A percentile compares a stretch with the other conserved stretches of the same genome.
phyloP scores from a whole-genome alignment of 768 basidiomycete genomes.

The Kwoniella sp. region DNA sequence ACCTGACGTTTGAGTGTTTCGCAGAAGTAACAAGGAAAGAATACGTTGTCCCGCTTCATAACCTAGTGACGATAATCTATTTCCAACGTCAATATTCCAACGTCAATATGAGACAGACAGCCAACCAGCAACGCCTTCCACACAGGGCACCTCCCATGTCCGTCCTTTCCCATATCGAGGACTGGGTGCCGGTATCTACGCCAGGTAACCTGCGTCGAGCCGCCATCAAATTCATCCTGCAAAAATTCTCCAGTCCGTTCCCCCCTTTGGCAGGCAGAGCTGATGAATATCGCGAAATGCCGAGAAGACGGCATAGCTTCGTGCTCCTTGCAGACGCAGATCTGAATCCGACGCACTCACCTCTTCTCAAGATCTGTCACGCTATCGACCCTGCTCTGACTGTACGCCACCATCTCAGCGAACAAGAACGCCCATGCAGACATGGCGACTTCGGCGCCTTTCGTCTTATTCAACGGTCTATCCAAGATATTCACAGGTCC shows the following conservation, averaged over 20 bases:
- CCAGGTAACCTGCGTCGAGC: no score
- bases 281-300: no score
- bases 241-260: no score
- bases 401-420: constrained; percentile 91
- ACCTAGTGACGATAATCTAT: constrained; percentile 84
- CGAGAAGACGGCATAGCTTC: background rate
- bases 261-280: background rate
- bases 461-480: constrained; percentile 81
- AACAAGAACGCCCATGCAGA: constrained; percentile 87
- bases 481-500: constrained; percentile 68
- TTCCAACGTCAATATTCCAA: no score
- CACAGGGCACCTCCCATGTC: no score
- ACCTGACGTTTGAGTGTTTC: constrained; percentile 49
- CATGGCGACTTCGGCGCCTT: constrained; percentile 77
- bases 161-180: no score
- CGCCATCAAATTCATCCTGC: no score
- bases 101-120: no score
- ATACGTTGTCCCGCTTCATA: constrained; percentile 87
- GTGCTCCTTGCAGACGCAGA: background rate
- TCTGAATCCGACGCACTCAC: constrained; percentile 58
- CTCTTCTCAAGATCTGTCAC: constrained; percentile 93
- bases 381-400: constrained; percentile 89
- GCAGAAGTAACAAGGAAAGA: constrained; percentile 58
- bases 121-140: no score
- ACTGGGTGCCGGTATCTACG: no score